phyloP scores from a whole-genome alignment of 768 basidiomycete species.

The Pulveroboletus ravenelii region DNA sequence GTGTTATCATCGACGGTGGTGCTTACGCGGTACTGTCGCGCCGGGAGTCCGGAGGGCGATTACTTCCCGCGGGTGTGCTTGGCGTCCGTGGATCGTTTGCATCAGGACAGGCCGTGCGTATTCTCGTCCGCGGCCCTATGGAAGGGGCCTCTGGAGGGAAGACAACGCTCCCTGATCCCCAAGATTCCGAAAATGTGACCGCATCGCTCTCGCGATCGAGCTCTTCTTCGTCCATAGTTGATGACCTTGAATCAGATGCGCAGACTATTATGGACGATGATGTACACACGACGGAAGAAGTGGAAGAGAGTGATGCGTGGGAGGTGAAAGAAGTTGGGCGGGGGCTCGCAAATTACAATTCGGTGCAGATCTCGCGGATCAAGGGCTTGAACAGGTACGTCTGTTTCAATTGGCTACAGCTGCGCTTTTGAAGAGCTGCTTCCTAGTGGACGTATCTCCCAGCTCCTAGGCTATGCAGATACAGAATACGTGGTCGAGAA shows the following conservation, averaged over 20 bases:
- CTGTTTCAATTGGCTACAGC: not conserved
- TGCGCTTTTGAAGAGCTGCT: constrained; percentile 5
- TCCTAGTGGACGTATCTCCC: constrained; percentile 70
- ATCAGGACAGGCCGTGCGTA: constrained; percentile 88
- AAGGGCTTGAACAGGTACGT: constrained; percentile 88
- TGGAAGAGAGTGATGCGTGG: constrained; percentile 46
- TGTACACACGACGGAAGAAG: constrained; percentile 23
- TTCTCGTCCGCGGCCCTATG: constrained; percentile 51
- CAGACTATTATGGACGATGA: constrained; percentile 32
- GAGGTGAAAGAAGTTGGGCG: constrained; percentile 89
- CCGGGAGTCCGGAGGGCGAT: constrained; percentile 82
- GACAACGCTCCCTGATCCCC: constrained; percentile 20
- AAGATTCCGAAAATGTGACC: constrained; percentile 22
- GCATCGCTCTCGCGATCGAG: constrained; percentile 36
- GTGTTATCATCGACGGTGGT: constrained; percentile 82
- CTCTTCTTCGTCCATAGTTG: constrained; percentile 32
- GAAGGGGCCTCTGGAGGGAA: constrained; percentile 23
- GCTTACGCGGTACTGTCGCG: constrained; percentile 83
- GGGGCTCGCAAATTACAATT: constrained; percentile 95
- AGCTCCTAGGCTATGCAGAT: constrained; percentile 88
- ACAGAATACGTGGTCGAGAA: constrained; percentile 97
- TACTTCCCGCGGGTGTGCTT: constrained; percentile 89
- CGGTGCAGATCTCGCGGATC: constrained; percentile 80
- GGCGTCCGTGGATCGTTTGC: constrained; percentile 88
- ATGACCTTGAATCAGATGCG: constrained; percentile 23